These are phyloP conservation scores for Lecanicillium sp. DNA, from an alignment of 2,329 filamentous ascomycete genomes.

Conservation along the genomic window DNA sequence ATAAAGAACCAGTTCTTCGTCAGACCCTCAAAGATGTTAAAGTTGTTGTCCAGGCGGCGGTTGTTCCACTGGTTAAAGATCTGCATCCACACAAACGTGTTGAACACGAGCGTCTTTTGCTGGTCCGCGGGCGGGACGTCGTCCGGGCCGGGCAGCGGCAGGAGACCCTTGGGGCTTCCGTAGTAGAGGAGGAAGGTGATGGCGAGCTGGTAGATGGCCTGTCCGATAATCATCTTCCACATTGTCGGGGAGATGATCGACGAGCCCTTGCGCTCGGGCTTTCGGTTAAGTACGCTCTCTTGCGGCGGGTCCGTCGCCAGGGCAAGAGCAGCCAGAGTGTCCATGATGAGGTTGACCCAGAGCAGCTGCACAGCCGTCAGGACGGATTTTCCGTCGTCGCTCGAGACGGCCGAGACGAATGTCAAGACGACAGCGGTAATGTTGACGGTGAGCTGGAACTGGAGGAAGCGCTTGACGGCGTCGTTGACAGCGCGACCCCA, in stretches of 20 bases:
- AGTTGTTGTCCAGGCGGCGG: conserved; percentile 85
- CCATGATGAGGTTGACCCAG: conserved; percentile 98
- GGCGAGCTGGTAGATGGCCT: conserved; percentile 82
- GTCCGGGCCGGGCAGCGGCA: conserved; percentile 43
- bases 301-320: conserved; percentile 87
- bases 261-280: conserved; percentile 53
- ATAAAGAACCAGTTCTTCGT: conserved; percentile 84
- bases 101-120: conserved; percentile 83
- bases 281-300: conserved; percentile 71
- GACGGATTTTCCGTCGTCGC: conserved; percentile 62
- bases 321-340: conserved; percentile 84
- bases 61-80: conserved; percentile 99
- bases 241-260: conserved; percentile 78
- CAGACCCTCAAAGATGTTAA: conserved; percentile 93
- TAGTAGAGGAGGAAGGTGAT: conserved; percentile 80
- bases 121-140: conserved; percentile 35
- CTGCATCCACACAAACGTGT: conserved; percentile 99
- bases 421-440: conserved; percentile 83
- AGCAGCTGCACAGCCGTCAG: conserved; percentile 85
- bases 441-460: conserved; percentile 82
- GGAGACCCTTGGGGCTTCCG: conserved; percentile 42
- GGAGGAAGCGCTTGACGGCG: conserved; percentile 69
- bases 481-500: conserved; percentile 77
- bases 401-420: conserved; percentile 80
- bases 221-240: conserved; percentile 99